These are phyloP conservation scores for Scortechinia acanthostroma DNA, from an alignment of 2,329 filamentous ascomycete species.

Conservation along the genomic window DNA sequence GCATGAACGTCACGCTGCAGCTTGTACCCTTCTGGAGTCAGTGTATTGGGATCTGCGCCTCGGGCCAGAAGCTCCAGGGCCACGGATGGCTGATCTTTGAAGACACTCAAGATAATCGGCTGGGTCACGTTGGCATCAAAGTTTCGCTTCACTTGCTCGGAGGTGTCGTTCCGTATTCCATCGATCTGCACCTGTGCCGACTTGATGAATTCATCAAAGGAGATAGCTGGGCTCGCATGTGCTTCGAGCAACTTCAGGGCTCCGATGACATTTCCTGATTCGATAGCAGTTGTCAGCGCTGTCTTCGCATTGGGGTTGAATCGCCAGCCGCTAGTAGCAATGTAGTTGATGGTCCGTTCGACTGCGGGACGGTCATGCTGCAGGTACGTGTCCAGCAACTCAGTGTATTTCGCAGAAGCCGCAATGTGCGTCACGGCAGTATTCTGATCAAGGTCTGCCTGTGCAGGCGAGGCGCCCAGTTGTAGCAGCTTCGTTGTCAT, in stretches of 20 bases:
- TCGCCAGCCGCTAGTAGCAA: conserved; percentile 22
- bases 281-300: conserved; percentile 52
- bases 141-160: conserved; percentile 36
- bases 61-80: conserved; percentile 50
- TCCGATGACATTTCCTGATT: conserved; percentile 38
- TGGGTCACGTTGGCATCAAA: conserved; percentile 47
- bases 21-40: conserved; percentile 31
- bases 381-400: conserved; percentile 38
- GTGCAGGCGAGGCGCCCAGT: conserved; percentile 66
- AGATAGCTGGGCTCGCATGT: conserved; percentile 51
- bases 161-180: conserved; percentile 21
- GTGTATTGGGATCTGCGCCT: conserved; percentile 59
- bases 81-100: conserved; percentile 32
- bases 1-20: conserved; percentile 21
- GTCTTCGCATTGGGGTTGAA: conserved; percentile 21
- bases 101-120: conserved; percentile 59
- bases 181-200: conserved; percentile 35
- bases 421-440: conserved; percentile 65
- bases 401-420: conserved; percentile 30
- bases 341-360: conserved; percentile 59
- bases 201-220: conserved; percentile 60
- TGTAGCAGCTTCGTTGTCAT: conserved; percentile 62
- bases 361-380: conserved; percentile 52
- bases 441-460: conserved; percentile 58
- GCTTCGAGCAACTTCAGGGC: conserved; percentile 53